These are phyloP conservation scores for Colletotrichum kahawae DNA, from an alignment of 2,329 filamentous ascomycete species.

Conservation along the genomic window DNA sequence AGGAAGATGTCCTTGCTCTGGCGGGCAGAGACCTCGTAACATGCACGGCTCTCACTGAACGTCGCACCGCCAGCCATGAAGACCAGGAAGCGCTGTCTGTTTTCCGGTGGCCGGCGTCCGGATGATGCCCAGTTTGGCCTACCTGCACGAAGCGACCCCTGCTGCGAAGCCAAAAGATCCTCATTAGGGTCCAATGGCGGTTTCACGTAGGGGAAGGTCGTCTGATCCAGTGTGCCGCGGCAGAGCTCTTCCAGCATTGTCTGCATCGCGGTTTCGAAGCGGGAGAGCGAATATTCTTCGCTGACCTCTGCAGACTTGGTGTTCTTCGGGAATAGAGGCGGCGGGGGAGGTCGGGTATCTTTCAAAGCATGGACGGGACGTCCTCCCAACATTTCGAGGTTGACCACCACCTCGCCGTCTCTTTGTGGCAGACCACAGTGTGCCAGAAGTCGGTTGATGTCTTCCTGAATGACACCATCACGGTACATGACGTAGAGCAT, in stretches of 20 bases:
- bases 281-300: slow-evolving; percentile 85
- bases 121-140: slow-evolving; percentile 96
- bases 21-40: slow-evolving; percentile 81
- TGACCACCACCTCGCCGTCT: slow-evolving; percentile 75
- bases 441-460: slow-evolving; percentile 82
- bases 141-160: slow-evolving; percentile 84
- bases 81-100: slow-evolving; percentile 87
- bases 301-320: slow-evolving; percentile 56
- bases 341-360: slow-evolving; percentile 70
- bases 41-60: slow-evolving; percentile 86
- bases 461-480: slow-evolving; percentile 82
- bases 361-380: slow-evolving; percentile 70
- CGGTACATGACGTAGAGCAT: slow-evolving; percentile 86
- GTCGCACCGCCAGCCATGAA: slow-evolving; percentile 97
- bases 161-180: slow-evolving; percentile 58
- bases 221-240: slow-evolving; percentile 69
- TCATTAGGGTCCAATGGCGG: slow-evolving; percentile 69
- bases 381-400: slow-evolving; percentile 82
- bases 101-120: slow-evolving; percentile 74
- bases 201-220: slow-evolving; percentile 74
- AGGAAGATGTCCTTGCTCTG: slow-evolving; percentile 85
- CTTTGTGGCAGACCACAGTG: slow-evolving; percentile 80
- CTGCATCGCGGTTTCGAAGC: slow-evolving; percentile 84
- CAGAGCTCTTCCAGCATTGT: slow-evolving; percentile 79
- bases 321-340: slow-evolving; percentile 76